Evolutionary conservation across 495 filamentous ascomycete genomes (phyloP).

Genomic region (Sphaerosporella brunnea): DNA sequence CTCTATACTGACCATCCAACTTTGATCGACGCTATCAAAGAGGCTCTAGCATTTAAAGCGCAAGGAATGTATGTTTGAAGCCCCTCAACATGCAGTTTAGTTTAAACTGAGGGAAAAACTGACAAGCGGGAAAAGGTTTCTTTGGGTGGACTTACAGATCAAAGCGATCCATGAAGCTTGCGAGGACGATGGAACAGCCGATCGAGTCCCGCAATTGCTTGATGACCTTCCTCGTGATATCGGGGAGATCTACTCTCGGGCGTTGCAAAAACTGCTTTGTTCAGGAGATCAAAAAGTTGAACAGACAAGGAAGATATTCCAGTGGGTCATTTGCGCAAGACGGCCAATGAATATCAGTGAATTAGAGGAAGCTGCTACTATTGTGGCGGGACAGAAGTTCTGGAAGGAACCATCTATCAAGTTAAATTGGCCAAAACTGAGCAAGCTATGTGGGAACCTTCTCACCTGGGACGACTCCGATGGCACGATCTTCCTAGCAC

Average conservation of each 20-base stretch:
- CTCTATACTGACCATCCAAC: not conserved
- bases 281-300: not conserved
- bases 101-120: not conserved
- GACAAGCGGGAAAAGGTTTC: slow-evolving; percentile 18
- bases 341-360: slow-evolving; percentile 15
- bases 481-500: slow-evolving; percentile 11
- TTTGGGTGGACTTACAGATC: slow-evolving; percentile 26
- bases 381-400: slow-evolving; percentile 5
- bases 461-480: slow-evolving; percentile 14
- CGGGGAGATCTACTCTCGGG: slow-evolving; percentile 8
- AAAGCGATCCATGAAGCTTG: slow-evolving; percentile 18
- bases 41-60: not conserved
- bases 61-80: not conserved
- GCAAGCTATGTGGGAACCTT: slow-evolving; percentile 14
- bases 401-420: slow-evolving; percentile 4
- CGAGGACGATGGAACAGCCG: slow-evolving; percentile 9
- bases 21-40: not conserved
- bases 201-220: slow-evolving; percentile 13
- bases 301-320: slow-evolving; percentile 10
- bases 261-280: slow-evolving; percentile 10
- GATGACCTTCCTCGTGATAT: slow-evolving; percentile 14
- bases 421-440: slow-evolving; percentile 10
- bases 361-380: slow-evolving; percentile 16
- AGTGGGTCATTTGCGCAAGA: slow-evolving; percentile 12
- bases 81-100: not conserved